Percentiles rank a stretch among this genome's conserved stretches.
Conservation (phyloP, 2,329 filamentous ascomycete genomes). For the Diaporthe nobilis region DNA sequence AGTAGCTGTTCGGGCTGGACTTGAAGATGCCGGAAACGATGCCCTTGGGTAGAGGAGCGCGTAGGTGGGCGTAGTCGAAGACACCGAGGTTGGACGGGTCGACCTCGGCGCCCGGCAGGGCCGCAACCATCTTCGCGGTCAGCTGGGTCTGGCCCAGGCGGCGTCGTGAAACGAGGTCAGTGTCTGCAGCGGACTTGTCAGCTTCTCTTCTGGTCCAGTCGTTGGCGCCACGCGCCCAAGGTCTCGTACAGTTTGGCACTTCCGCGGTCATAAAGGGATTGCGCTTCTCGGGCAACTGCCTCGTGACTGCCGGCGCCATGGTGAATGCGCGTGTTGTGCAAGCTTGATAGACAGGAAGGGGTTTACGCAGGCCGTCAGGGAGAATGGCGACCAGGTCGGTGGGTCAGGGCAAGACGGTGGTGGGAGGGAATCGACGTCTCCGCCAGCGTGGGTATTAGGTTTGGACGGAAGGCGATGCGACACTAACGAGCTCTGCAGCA, state of each 20-base stretch:
- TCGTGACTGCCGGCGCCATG: constrained; percentile 44
- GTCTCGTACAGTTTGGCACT: constrained; percentile 63
- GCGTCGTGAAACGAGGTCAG: constrained; percentile 84
- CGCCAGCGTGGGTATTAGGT: constrained; percentile 19
- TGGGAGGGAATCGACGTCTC: constrained; percentile 29
- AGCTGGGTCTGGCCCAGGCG: constrained; percentile 94
- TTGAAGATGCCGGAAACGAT: constrained; percentile 95
- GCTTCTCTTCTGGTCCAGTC: constrained; percentile 36
- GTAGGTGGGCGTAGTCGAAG: constrained; percentile 96
- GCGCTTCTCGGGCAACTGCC: constrained; percentile 59
- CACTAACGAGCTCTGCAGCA: constrained; percentile 24
- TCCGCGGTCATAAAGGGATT: constrained; percentile 69
- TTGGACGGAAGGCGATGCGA: constrained; percentile 35
- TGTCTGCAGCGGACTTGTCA: constrained; percentile 62
- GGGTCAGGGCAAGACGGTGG: background rate
- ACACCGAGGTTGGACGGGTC: constrained; percentile 82
- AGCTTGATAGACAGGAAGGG: constrained; percentile 6
- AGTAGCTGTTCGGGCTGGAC: constrained; percentile 91
- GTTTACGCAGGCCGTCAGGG: background rate
- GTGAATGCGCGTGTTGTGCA: constrained; percentile 23
- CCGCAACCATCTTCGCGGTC: constrained; percentile 82
- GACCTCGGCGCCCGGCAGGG: constrained; percentile 78
- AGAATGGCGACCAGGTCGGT: constrained; percentile 4
- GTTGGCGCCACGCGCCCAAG: background rate
- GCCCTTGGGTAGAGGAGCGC: constrained; percentile 92